Evolutionary conservation across 106 monocot genomes (phyloP), one percentile per base, ranked within the genome.

Genomic region (Acorus gramineus): DNA sequence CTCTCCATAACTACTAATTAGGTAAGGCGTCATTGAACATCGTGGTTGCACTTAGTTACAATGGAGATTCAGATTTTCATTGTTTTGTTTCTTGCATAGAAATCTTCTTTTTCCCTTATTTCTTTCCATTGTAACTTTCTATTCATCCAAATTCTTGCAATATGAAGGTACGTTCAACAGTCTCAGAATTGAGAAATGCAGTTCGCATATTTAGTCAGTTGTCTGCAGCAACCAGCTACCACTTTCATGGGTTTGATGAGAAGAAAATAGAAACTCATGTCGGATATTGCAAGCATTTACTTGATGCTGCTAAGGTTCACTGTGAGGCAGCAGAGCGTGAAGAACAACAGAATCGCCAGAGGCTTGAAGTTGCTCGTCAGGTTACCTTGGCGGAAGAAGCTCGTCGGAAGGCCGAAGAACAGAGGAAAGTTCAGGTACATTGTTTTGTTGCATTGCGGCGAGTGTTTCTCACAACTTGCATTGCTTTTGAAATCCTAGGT

Each of bases 311-410:
- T 46, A 92, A 92, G 68, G 81, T 89, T 68, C 98, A 98, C 60
- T 92, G 85, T 76, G 92, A 98, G 70, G 92, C 77, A 69, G 98
- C 98, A 63, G 98, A 88, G 60, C 88, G 85, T 61, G 88, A 92
- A 74, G 98, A 98, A 54, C 92, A 92, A 52, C 98, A 98, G 52
- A 92, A 80, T 42, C 82, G 85, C n/a, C 98, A 89, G 71, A 85
- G 69, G 68, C 49, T 98, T 57, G 98, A 98, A 78, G 83, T 85
- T 83, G 91, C 88, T 60, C 87, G 91, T 14, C 91, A 98, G 65
- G 81, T 84, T 12, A 79, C 78, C 44, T 73, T 98, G 66, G 98
- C 92, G 50, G 98, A 98, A 73, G 98, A 92, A 74, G 98, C 98
- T 67, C 72, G 82, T 14, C 82, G 98, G 44, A 92, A 79, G 77